Evolutionary conservation across 148 eudicot species (phyloP).

Genomic region (Rhododendron kiyosumense): DNA sequence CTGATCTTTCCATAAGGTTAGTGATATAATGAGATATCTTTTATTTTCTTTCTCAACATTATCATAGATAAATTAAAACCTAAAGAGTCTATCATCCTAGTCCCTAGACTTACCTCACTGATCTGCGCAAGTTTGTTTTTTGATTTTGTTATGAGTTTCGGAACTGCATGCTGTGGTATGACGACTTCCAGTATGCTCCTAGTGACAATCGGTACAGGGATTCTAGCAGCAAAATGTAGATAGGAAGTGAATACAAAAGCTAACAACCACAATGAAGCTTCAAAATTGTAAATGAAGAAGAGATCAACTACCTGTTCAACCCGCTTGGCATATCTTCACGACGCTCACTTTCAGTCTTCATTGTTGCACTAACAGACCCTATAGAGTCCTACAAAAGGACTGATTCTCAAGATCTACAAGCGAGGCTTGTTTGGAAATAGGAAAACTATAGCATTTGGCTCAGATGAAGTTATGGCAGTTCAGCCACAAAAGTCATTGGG

Average conservation of each 20-base stretch:
- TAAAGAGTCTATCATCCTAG: not conserved
- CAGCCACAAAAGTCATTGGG: not conserved
- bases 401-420: not conserved
- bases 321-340: constrained; percentile 56
- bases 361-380: constrained; percentile 41
- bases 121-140: constrained; percentile 86
- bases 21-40: not conserved
- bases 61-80: not conserved
- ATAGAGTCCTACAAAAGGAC: constrained; percentile 49
- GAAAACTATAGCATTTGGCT: not conserved
- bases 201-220: constrained; percentile 67
- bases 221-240: constrained; percentile 32
- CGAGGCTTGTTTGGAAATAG: not conserved
- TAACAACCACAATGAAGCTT: not conserved
- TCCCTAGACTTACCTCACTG: constrained; percentile 58
- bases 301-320: constrained; percentile 46
- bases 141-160: constrained; percentile 70
- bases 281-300: not conserved
- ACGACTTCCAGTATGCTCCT: constrained; percentile 89
- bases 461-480: not conserved
- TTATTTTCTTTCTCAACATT: not conserved
- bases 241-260: not conserved
- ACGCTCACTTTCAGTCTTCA: constrained; percentile 56
- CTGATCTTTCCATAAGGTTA: not conserved
- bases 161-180: constrained; percentile 75